phyloP scores from a whole-genome alignment of 2,329 filamentous ascomycete species.

The Fusarium haematococcum region DNA sequence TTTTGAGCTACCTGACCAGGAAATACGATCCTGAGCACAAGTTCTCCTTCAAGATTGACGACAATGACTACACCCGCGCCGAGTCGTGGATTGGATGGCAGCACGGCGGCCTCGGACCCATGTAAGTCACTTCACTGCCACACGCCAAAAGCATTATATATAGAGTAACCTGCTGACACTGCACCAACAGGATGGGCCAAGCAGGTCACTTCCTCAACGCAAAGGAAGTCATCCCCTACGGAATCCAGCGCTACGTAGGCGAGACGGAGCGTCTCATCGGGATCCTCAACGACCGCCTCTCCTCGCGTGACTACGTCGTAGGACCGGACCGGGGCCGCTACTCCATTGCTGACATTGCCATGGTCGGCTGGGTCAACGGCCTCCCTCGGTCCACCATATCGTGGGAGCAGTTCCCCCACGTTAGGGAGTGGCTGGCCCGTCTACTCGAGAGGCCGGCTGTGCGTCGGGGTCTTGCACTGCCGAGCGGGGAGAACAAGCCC shows the following conservation, averaged over 20 bases:
- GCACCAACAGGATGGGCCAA: constrained; percentile 72
- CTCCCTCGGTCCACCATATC: constrained; percentile 57
- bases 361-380: constrained; percentile 75
- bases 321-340: constrained; percentile 67
- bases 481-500: constrained; percentile 55
- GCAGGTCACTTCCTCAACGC: constrained; percentile 79
- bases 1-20: constrained; percentile 79
- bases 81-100: constrained; percentile 74
- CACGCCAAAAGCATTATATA: background rate
- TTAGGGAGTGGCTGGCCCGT: constrained; percentile 80
- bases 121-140: constrained; percentile 45
- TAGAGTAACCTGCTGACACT: constrained; percentile 30
- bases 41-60: constrained; percentile 54
- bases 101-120: constrained; percentile 79
- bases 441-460: constrained; percentile 75
- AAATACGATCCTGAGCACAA: constrained; percentile 73
- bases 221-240: constrained; percentile 77
- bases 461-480: constrained; percentile 79
- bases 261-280: constrained; percentile 81
- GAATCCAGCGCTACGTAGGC: constrained; percentile 78
- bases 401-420: constrained; percentile 71
- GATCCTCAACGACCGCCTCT: constrained; percentile 75
- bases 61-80: constrained; percentile 50
- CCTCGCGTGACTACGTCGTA: constrained; percentile 62
- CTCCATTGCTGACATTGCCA: constrained; percentile 78